Conservation (phyloP, 129 eudicot species). For the Dittrichia graveolens region DNA sequence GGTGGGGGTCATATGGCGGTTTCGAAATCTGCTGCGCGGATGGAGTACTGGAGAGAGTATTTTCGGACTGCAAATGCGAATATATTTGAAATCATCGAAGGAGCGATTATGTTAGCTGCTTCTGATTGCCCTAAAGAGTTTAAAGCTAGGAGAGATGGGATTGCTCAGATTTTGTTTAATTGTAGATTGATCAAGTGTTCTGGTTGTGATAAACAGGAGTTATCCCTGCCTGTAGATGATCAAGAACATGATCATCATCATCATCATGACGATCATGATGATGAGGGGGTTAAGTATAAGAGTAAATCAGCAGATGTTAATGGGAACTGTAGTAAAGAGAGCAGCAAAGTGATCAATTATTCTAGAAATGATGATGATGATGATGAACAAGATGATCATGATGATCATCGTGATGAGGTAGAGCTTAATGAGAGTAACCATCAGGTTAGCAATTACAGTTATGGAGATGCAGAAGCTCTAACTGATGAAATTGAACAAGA, state of each 20-base stretch:
- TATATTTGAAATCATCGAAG: conserved; percentile 72
- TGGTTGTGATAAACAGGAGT: conserved; percentile 59
- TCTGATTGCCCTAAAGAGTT: conserved; percentile 77
- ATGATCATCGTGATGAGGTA: conserved; percentile 28
- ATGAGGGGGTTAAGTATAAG: conserved; percentile 22
- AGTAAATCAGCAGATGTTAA: conserved; percentile 20
- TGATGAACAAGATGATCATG: conserved; percentile 20
- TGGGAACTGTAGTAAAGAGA: conserved; percentile 38
- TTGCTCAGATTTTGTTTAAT: conserved; percentile 71
- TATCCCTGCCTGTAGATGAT: conserved; percentile 41
- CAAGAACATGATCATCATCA: conserved; percentile 28
- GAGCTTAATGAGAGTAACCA: conserved; percentile 37
- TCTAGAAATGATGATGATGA: conserved; percentile 37
- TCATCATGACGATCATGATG: conserved; percentile 25
- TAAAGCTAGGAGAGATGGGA: conserved; percentile 61
- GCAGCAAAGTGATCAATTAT: conserved; percentile 37
- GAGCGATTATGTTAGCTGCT: conserved; percentile 84
- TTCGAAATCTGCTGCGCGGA: conserved; percentile 32
- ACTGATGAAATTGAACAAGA: conserved; percentile 82
- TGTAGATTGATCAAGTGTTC: conserved; percentile 60
- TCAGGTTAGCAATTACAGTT: conserved; percentile 56
- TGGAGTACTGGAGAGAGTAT: conserved; percentile 80
- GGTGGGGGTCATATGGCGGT: conserved; percentile 31
- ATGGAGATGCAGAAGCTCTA: conserved; percentile 85
- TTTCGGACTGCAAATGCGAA: conserved; percentile 57